Base-by-base conservation (phyloP, 2,329 filamentous ascomycete genomes). In the Pseudonectria foliicola region DNA sequence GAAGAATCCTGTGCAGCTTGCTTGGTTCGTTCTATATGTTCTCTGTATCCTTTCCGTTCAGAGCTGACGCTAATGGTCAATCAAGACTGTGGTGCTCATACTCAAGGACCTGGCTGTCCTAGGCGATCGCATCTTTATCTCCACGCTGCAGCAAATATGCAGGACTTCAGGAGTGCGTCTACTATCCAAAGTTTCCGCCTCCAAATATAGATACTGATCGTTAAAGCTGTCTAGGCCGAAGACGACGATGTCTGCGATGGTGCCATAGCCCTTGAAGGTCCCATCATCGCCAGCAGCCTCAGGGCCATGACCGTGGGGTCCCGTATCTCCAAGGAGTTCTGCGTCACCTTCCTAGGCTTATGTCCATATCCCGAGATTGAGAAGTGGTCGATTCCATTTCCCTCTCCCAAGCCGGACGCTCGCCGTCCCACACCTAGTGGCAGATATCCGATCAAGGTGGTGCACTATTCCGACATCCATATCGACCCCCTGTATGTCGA, bases 401-500 rank as follows among this genome's bases (percentile, higher is more conserved):
- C 71, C 10, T 56, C 57, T 6, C 46, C 60, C 7, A 66, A 67
- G 40, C 59, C 64, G 7, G 37, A 53, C 12, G 46, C 48, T 12
- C 46, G 39, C 11, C 61, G 67, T 11, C 62, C 66, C 12, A 27
- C 36, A 2, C 57, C 68, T 2, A 72, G 67, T 33, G 63, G 66
- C 3, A 53, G 65, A 49, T 45, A 57, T 5, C 68, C 72, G 6
- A 49, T 77, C 43, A 67, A 70, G 44, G 60, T 80, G 4, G 71
- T 77, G 15, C 75, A 80, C 47, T 72, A 73, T 51, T 75, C 71
- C 10, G 75, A 80, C 43, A 73, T 76, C 27, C 75, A 79, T 38
- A 58, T 79, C 34, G 75, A 80, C 42, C 67, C 65, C 6, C 59
- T 65, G 10, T 80, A 80, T 49, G 63, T 64, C 15, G 54, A 63